Percentiles rank a stretch among this genome's conserved stretches.
phyloP scores from a whole-genome alignment of 2,329 filamentous ascomycete species.

The Myriosclerotinia scirpicola region DNA sequence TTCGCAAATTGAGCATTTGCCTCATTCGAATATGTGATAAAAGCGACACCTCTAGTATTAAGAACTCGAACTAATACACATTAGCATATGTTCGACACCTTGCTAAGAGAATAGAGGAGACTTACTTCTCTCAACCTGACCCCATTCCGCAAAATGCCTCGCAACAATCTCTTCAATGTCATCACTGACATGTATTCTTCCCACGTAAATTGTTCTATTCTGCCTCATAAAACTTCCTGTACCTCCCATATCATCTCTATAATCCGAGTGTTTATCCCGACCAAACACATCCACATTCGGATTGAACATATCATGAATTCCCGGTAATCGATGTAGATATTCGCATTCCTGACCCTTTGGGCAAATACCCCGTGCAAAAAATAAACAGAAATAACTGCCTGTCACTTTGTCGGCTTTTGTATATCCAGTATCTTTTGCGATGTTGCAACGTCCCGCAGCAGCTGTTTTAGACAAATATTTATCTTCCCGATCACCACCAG shows the following conservation, averaged over 20 bases:
- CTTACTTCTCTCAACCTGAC: slow-evolving; percentile 75
- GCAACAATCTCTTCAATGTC: slow-evolving; percentile 97
- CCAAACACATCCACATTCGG: slow-evolving; percentile 95
- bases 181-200: slow-evolving; percentile 90
- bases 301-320: slow-evolving; percentile 85
- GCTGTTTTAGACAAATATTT: slow-evolving; percentile 81
- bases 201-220: slow-evolving; percentile 91
- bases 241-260: slow-evolving; percentile 96
- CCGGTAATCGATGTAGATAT: slow-evolving; percentile 86
- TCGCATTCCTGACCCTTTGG: slow-evolving; percentile 91
- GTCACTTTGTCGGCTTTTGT: slow-evolving; percentile 74
- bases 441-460: slow-evolving; percentile 82
- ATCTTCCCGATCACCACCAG: slow-evolving; percentile 90
- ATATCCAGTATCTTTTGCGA: slow-evolving; percentile 76
- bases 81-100: slow-evolving; percentile 30
- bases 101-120: slow-evolving; percentile 20
- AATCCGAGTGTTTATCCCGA: slow-evolving; percentile 88
- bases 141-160: slow-evolving; percentile 96
- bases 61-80: slow-evolving; percentile 65
- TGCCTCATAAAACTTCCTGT: slow-evolving; percentile 92
- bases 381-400: slow-evolving; percentile 89
- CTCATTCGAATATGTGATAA: slow-evolving; percentile 92
- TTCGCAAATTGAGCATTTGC: slow-evolving; percentile 88
- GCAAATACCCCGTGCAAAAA: slow-evolving; percentile 80
- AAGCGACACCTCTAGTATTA: slow-evolving; percentile 85